Evolutionary conservation across 495 filamentous ascomycete genomes (phyloP).

Genomic region (Cercophora scortea): DNA sequence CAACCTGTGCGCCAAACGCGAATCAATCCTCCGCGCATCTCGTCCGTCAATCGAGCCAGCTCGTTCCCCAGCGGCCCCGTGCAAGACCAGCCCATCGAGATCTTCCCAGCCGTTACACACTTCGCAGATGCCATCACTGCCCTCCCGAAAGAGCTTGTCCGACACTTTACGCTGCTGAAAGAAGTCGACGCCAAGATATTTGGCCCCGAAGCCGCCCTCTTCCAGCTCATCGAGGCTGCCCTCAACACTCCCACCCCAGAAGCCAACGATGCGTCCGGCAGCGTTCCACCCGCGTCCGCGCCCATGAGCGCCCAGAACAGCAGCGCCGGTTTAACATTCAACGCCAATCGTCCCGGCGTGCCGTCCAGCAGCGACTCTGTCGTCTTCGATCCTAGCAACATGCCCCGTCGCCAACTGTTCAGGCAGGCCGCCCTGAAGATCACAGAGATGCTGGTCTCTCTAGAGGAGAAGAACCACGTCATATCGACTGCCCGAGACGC

Average conservation of each 20-base stretch:
- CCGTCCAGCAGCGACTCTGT: conserved; percentile 31
- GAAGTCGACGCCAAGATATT: conserved; percentile 96
- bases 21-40: conserved; percentile 43
- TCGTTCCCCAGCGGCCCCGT: conserved; percentile 34
- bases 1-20: conserved; percentile 55
- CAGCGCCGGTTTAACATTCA: conserved; percentile 26
- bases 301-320: conserved; percentile 37
- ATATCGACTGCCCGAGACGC: conserved; percentile 83
- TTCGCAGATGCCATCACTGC: conserved; percentile 91
- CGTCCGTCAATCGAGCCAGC: conserved; percentile 35
- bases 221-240: conserved; percentile 59
- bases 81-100: conserved; percentile 45
- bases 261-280: conserved; percentile 35
- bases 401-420: conserved; percentile 60
- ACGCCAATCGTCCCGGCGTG: conserved; percentile 18
- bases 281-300: conserved; percentile 30
- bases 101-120: conserved; percentile 89
- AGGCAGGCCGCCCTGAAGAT: conserved; percentile 49
- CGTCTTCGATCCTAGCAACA: conserved; percentile 40
- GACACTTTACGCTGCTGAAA: conserved; percentile 89
- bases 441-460: conserved; percentile 68
- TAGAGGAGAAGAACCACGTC: conserved; percentile 97
- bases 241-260: conserved; percentile 50
- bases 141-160: conserved; percentile 86
- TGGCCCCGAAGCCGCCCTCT: conserved; percentile 62